Conservation (phyloP, 495 filamentous ascomycete genomes). For the Recurvomyces mirabilis region DNA sequence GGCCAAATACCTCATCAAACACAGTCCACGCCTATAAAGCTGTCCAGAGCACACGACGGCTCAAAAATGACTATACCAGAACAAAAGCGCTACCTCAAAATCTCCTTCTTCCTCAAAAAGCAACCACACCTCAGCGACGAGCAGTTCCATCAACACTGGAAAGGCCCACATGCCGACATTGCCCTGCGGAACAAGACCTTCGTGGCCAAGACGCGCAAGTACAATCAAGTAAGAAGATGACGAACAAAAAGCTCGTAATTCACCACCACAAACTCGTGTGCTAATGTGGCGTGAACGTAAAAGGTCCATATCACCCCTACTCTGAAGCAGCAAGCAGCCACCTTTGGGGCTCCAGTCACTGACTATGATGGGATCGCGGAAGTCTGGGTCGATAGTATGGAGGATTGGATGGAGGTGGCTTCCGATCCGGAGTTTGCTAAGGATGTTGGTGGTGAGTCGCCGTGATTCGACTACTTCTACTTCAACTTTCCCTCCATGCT, state of each 20-base stretch:
- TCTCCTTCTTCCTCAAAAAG: slow-evolving; percentile 20
- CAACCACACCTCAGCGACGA: slow-evolving; percentile 19
- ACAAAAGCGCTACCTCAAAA: slow-evolving; percentile 9
- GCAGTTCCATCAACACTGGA: slow-evolving; percentile 21
- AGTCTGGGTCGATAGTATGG: slow-evolving; percentile 22
- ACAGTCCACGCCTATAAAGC: too few relatives aligned
- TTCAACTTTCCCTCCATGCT: too few relatives aligned
- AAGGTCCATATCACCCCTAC: slow-evolving; percentile 20
- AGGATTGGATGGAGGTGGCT: slow-evolving; percentile 19
- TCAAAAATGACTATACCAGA: too few relatives aligned
- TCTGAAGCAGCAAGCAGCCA: slow-evolving; percentile 7
- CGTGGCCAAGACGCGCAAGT: slow-evolving; percentile 10
- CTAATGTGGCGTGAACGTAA: too few relatives aligned
- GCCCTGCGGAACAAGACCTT: slow-evolving; percentile 21
- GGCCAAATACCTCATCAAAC: too few relatives aligned
- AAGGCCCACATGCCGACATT: slow-evolving; percentile 18
- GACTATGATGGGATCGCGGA: slow-evolving; percentile 25
- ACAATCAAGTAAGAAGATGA: slow-evolving; percentile 26
- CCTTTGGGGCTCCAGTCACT: slow-evolving; percentile 17
- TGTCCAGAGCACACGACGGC: too few relatives aligned
- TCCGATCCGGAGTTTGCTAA: slow-evolving; percentile 16
- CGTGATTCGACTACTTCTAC: too few relatives aligned
- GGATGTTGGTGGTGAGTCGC: slow-evolving; percentile 8
- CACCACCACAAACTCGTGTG: too few relatives aligned
- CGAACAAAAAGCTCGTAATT: too few relatives aligned